These are phyloP conservation scores for Amylocystis lapponica DNA, from an alignment of 768 basidiomycete species.

Conservation along the genomic window DNA sequence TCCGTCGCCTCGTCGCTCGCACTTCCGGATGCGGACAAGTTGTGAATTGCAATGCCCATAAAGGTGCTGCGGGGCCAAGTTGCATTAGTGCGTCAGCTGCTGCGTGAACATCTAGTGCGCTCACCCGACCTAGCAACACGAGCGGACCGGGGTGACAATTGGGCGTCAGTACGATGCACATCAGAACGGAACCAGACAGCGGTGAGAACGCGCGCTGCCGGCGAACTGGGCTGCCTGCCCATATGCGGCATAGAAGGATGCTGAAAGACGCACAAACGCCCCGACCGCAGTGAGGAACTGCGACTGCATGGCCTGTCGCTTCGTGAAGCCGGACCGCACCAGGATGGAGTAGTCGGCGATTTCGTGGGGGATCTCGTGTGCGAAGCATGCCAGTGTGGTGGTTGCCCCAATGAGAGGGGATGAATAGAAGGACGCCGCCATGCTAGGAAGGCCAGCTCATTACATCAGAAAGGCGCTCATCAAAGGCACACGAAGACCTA, in stretches of 20 bases:
- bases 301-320: conserved; percentile 87
- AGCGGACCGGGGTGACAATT: not conserved
- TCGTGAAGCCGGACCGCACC: conserved; percentile 84
- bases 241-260: conserved; percentile 3
- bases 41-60: conserved; percentile 83
- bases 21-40: conserved; percentile 50
- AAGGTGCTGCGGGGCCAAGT: too few species aligned
- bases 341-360: conserved; percentile 97
- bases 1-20: conserved; percentile 39
- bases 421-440: conserved; percentile 97
- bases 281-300: conserved; percentile 91
- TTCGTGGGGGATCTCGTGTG: conserved; percentile 94
- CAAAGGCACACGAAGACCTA: conserved; percentile 37
- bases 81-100: not conserved
- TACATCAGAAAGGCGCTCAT: too few species aligned
- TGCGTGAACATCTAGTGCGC: not conserved
- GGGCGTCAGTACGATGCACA: not conserved
- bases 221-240: not conserved
- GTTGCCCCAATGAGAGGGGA: conserved; percentile 90
- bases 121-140: conserved; percentile 14
- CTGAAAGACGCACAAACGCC: conserved; percentile 68
- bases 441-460: conserved; percentile 37
- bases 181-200: not conserved
- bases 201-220: too few species aligned
- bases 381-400: conserved; percentile 92